Percentiles rank a stretch among this genome's conserved stretches.
These are phyloP conservation scores for Pichia sorboxylosa DNA, from an alignment of 1,139 yeast species.

Conservation along the genomic window DNA sequence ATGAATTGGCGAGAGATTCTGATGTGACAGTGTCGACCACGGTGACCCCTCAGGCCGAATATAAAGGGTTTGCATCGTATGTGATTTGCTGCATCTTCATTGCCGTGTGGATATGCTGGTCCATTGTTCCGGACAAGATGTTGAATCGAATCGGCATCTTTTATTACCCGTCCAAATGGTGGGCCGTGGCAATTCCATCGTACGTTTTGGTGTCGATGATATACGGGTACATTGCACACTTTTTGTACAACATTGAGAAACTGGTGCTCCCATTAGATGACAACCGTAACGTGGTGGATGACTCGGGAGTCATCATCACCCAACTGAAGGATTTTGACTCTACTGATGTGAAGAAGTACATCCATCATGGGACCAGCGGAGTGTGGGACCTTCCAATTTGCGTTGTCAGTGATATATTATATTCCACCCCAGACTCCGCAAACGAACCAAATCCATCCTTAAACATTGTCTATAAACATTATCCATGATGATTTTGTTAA, in stretches of 20 bases:
- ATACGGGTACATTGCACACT: constrained; percentile 58
- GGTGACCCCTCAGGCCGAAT: constrained; percentile 61
- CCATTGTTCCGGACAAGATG: constrained; percentile 46
- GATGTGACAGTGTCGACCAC: constrained; percentile 65
- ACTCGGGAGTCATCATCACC: constrained; percentile 42
- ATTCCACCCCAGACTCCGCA: constrained; percentile 22
- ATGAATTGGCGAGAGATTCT: constrained; percentile 59
- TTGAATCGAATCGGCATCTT: constrained; percentile 47
- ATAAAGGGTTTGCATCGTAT: constrained; percentile 71
- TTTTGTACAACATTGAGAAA: constrained; percentile 62
- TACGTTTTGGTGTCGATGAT: constrained; percentile 59
- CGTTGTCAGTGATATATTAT: constrained; percentile 59
- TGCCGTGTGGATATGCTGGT: constrained; percentile 54
- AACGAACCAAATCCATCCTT: no score
- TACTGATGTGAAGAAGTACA: constrained; percentile 24
- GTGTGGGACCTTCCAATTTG: constrained; percentile 74
- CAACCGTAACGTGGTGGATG: constrained; percentile 56
- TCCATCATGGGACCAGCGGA: constrained; percentile 56
- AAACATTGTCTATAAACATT: no score
- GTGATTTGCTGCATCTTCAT: constrained; percentile 45
- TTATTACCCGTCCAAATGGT: constrained; percentile 79
- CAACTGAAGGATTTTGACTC: constrained; percentile 17
- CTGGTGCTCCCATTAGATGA: constrained; percentile 50
- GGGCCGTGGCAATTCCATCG: constrained; percentile 72
- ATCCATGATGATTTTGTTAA: no score